Conservation (phyloP, 2,329 filamentous ascomycete species). For the Scolecobasidium constrictum region DNA sequence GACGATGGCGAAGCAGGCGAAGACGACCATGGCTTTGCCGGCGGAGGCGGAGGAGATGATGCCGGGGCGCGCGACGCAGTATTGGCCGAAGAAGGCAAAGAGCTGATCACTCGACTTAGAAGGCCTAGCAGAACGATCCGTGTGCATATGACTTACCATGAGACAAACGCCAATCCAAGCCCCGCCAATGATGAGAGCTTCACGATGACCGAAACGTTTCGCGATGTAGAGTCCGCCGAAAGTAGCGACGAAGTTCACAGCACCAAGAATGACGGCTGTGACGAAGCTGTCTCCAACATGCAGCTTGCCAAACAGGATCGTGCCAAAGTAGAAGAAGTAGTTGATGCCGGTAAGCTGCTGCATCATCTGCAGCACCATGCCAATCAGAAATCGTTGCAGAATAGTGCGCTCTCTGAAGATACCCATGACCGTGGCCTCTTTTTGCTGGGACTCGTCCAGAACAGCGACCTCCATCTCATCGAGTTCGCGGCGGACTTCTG, state of each 20-base stretch:
- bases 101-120: no score
- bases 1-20: slow-evolving; percentile 57
- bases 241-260: slow-evolving; percentile 36
- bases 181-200: slow-evolving; percentile 32
- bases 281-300: slow-evolving; percentile 31
- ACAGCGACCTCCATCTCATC: not conserved
- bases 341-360: slow-evolving; percentile 60
- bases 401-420: slow-evolving; percentile 52
- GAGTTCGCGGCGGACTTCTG: not conserved
- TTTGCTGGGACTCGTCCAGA: not conserved
- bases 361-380: slow-evolving; percentile 51
- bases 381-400: slow-evolving; percentile 27
- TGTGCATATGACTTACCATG: slow-evolving; percentile 23
- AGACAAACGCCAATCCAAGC: slow-evolving; percentile 47
- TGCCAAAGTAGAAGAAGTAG: slow-evolving; percentile 51
- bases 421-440: slow-evolving; percentile 2
- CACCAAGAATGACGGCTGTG: slow-evolving; percentile 36
- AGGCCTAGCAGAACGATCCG: no score
- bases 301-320: slow-evolving; percentile 29
- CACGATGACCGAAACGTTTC: slow-evolving; percentile 33
- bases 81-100: slow-evolving; percentile 36
- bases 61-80: slow-evolving; percentile 24
- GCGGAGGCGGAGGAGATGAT: slow-evolving; percentile 22
- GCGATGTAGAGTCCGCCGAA: slow-evolving; percentile 35
- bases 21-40: slow-evolving; percentile 53